A percentile compares a stretch with the other conserved stretches of the same genome.
Conservation (phyloP, 495 filamentous ascomycete genomes). For the Aspergillus conjunctus region DNA sequence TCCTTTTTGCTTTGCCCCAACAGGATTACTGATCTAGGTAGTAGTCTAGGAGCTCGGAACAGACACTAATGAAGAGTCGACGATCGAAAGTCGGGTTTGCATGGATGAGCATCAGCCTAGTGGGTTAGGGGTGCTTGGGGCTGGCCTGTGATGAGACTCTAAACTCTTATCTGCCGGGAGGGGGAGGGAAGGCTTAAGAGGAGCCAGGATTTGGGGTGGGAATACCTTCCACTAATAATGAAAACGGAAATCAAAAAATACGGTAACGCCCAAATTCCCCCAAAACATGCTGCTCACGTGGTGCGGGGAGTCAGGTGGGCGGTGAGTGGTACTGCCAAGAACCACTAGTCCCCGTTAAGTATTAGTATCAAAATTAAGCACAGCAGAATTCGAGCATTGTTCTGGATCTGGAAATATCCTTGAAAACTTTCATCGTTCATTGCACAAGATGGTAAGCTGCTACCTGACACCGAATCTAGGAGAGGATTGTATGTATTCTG, state of each 20-base stretch:
- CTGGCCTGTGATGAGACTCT: slow-evolving; percentile 2
- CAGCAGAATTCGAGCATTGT: not conserved
- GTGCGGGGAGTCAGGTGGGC: slow-evolving; percentile 22
- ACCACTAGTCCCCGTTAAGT: not conserved
- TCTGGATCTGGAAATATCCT: not conserved
- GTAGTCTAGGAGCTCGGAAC: slow-evolving; percentile 8
- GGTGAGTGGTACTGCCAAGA: slow-evolving; percentile 5
- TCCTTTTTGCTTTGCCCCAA: slow-evolving; percentile 18
- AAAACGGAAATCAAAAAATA: not conserved
- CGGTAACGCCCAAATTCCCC: not conserved
- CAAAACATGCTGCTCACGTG: slow-evolving; percentile 9
- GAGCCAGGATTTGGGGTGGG: not conserved
- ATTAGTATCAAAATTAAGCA: not conserved
- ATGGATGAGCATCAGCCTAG: slow-evolving; percentile 1
- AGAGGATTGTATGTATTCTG: not conserved
- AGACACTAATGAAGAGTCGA: slow-evolving; percentile 7
- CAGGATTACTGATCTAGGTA: not conserved
- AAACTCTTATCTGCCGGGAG: not conserved
- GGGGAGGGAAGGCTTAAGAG: not conserved
- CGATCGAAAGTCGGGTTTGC: slow-evolving; percentile 2
- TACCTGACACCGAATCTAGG: no score
- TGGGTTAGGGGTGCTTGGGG: slow-evolving; percentile 6
- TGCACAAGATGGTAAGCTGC: slow-evolving; percentile 1
- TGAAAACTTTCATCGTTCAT: not conserved
- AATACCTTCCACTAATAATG: not conserved